Evolutionary conservation across 2,329 filamentous ascomycete species (phyloP), one percentile per base, ranked within the genome.

Genomic region (Albophoma yamanashiensis): DNA sequence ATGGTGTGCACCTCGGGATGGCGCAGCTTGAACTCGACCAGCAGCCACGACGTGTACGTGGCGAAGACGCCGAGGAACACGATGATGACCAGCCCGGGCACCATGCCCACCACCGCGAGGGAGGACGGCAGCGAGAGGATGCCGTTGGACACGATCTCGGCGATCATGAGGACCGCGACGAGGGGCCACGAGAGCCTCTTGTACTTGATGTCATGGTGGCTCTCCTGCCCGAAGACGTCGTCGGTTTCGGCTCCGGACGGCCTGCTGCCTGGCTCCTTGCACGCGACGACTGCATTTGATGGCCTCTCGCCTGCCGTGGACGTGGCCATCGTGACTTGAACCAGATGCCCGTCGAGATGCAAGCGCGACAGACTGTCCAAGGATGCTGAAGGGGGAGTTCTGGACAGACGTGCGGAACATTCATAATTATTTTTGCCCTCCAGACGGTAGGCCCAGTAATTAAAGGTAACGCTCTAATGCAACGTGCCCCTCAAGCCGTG

Each of bases 1-100:
- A 84, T 83, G 58, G 78, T 79, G 64, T 84, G 82, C 3, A 84
- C 80, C 62, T 82, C 74, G 1, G 78, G 77, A 65, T 83, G 81
- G 17, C 73, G 71, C 39, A 82, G 64, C 65, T 84, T 84, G 71
- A 84, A 84, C 60, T 78, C 67, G 40, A 81, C 77, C 11, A 81
- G 71, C 22, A 80, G 66, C 69, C 73, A 79, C 34, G 74, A 75
- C 0, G 79, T 82, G 64, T 80, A 82, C 2, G 78, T 77, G 1
- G 78, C 79, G 59, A 82, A 81, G 11, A 75, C 66, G 39, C 79
- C 79, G 11, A 82, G 73, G 64, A 81, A 80, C 27, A 77, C 62
- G 61, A 82, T 81, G 40, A 81, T 69, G 53, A 81, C 69, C n/a
- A 81, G 67, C 7, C 80, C 79, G 0, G 80, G 80, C 2, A 81